A percentile compares a stretch with the other conserved stretches of the same genome.
phyloP scores from a whole-genome alignment of 768 basidiomycete genomes.

The Kwoniella shandongensis region DNA sequence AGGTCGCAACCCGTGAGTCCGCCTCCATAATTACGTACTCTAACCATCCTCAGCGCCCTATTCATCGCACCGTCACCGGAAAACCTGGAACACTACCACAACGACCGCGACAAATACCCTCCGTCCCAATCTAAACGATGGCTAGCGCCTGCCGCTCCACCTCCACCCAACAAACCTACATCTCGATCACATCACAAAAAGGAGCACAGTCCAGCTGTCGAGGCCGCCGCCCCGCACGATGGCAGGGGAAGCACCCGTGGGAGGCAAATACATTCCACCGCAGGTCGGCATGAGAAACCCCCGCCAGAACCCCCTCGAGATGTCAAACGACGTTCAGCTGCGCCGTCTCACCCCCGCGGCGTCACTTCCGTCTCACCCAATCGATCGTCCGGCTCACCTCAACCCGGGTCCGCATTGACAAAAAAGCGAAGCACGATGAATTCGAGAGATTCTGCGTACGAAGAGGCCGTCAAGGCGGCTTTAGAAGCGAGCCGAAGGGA shows the following conservation, averaged over 20 bases:
- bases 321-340: slow-evolving; percentile 1
- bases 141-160: slow-evolving; percentile 21
- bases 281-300: slow-evolving; percentile 23
- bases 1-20: slow-evolving; percentile 65
- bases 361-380: slow-evolving; percentile 16
- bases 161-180: slow-evolving; percentile 11
- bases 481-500: slow-evolving; percentile 47
- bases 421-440: slow-evolving; percentile 98
- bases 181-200: slow-evolving; percentile 34
- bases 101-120: slow-evolving; percentile 32
- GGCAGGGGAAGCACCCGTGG: slow-evolving; percentile 17
- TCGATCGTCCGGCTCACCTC: slow-evolving; percentile 20
- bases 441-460: slow-evolving; percentile 84
- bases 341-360: slow-evolving; percentile 5
- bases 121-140: slow-evolving; percentile 51
- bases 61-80: slow-evolving; percentile 38
- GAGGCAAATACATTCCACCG: not conserved
- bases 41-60: slow-evolving; percentile 17
- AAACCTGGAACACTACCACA: slow-evolving; percentile 37
- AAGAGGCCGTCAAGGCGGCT: slow-evolving; percentile 64
- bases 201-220: slow-evolving; percentile 28
- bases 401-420: slow-evolving; percentile 50
- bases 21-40: slow-evolving; percentile 4
- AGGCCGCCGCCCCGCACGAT: slow-evolving; percentile 10
- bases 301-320: slow-evolving; percentile 7